Percentiles rank a stretch among this genome's conserved stretches.
Conservation (phyloP, 2,329 filamentous ascomycete species). For the Monascus ruber region DNA sequence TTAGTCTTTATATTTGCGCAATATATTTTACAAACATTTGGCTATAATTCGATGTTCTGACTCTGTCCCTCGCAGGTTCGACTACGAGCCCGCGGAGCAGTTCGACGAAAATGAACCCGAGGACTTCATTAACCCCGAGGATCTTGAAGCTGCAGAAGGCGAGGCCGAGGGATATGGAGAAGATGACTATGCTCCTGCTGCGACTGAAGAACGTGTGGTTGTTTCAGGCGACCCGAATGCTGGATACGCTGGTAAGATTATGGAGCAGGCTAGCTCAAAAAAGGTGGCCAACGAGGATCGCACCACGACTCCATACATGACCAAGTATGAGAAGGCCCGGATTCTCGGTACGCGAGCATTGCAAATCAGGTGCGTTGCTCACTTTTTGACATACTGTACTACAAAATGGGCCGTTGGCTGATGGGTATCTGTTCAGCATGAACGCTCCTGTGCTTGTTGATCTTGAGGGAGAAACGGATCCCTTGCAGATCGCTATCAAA, state of each 20-base stretch:
- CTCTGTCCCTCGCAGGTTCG: constrained; percentile 24
- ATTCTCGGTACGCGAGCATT: constrained; percentile 86
- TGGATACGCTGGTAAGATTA: constrained; percentile 39
- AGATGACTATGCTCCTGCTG: constrained; percentile 22
- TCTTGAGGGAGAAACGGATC: constrained; percentile 93
- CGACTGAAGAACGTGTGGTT: constrained; percentile 31
- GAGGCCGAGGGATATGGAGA: constrained; percentile 46
- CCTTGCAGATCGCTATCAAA: constrained; percentile 93
- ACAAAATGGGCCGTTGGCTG: constrained; percentile 8
- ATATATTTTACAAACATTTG: background rate
- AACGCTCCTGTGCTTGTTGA: constrained; percentile 95
- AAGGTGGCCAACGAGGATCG: constrained; percentile 82
- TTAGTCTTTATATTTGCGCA: background rate
- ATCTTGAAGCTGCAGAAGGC: constrained; percentile 42
- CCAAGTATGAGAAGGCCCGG: constrained; percentile 92
- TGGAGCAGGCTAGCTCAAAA: constrained; percentile 57
- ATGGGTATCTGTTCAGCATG: constrained; percentile 51
- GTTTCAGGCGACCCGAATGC: constrained; percentile 43
- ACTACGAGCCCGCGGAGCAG: constrained; percentile 48
- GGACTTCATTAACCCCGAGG: constrained; percentile 46
- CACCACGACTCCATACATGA: constrained; percentile 96
- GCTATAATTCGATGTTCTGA: constrained; percentile 16
- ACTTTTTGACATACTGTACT: background rate
- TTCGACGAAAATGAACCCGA: constrained; percentile 55
- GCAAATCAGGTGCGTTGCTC: constrained; percentile 69